Conservation (phyloP, 2,329 filamentous ascomycete genomes). For the Aspergillus eucalypticola region DNA sequence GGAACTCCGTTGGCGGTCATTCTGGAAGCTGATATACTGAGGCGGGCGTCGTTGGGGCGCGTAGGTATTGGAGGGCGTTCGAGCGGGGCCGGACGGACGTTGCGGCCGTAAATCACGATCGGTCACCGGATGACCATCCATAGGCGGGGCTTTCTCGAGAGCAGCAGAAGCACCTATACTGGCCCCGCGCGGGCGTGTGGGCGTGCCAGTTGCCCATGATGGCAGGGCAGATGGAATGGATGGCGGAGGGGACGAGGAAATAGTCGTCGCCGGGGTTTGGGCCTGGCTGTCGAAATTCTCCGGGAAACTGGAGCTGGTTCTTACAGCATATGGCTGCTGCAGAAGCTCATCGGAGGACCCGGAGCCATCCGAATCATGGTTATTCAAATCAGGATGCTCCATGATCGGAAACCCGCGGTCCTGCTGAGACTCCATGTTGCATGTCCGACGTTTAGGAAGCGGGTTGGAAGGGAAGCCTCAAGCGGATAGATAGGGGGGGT, state of each 20-base stretch:
- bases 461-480: constrained; percentile 16
- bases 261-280: constrained; percentile 33
- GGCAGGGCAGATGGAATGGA: constrained; percentile 29
- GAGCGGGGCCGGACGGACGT: constrained; percentile 66
- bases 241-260: constrained; percentile 36
- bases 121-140: constrained; percentile 31
- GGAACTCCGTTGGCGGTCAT: constrained; percentile 56
- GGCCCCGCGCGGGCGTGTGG: constrained; percentile 44
- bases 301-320: constrained; percentile 33
- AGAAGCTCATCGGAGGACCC: constrained; percentile 46
- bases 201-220: constrained; percentile 39
- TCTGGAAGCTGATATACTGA: constrained; percentile 50
- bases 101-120: constrained; percentile 54
- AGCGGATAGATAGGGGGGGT: constrained; percentile 28
- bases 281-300: constrained; percentile 34
- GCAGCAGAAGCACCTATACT: constrained; percentile 44
- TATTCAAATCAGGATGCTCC: constrained; percentile 46
- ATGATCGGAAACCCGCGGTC: constrained; percentile 35
- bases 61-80: constrained; percentile 79
- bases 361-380: constrained; percentile 43
- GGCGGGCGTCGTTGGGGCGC: constrained; percentile 61
- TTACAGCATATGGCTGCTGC: constrained; percentile 35
- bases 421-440: constrained; percentile 23
- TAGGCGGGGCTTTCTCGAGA: constrained; percentile 40
- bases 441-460: constrained; percentile 18